phyloP scores from a whole-genome alignment of 2,329 filamentous ascomycete species.

The Ophiostoma ulmi region DNA sequence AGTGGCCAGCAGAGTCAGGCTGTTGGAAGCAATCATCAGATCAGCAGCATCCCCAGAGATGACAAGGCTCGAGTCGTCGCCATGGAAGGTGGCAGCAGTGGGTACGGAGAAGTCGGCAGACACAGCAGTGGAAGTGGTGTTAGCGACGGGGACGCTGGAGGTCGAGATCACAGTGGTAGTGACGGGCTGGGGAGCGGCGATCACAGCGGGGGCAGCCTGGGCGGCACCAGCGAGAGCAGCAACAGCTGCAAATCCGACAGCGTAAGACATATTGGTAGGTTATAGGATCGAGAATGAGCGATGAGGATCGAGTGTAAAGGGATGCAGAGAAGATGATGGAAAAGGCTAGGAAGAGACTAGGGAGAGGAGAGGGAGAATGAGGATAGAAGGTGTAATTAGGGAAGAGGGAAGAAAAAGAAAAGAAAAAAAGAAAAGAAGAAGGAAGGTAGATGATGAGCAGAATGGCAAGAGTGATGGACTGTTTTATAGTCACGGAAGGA shows the following conservation, averaged over 20 bases:
- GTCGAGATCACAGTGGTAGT: not conserved
- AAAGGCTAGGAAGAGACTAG: not conserved
- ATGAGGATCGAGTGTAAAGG: not conserved
- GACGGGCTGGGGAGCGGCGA: not conserved
- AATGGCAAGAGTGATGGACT: not conserved
- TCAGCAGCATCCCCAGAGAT: not conserved
- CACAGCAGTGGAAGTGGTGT: not conserved
- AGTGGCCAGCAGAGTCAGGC: not conserved
- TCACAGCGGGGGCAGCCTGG: not conserved
- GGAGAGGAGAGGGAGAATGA: not conserved
- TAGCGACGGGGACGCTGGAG: not conserved
- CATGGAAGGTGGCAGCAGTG: not conserved
- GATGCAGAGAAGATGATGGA: too few relatives aligned
- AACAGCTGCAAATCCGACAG: not conserved
- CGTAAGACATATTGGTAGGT: constrained; percentile 4
- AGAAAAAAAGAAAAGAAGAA: not conserved
- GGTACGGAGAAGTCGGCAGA: not conserved
- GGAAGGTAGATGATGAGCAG: not conserved
- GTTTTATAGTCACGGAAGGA: not conserved
- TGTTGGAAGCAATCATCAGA: not conserved
- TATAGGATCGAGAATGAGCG: not conserved
- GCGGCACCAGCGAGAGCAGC: not conserved
- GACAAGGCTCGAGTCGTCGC: not conserved
- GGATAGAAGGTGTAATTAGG: not conserved
- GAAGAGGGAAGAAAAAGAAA: not conserved